A percentile compares a stretch with the other conserved stretches of the same genome.
phyloP scores from a whole-genome alignment of 2,329 filamentous ascomycete genomes.

The Hypocrella siamensis region DNA sequence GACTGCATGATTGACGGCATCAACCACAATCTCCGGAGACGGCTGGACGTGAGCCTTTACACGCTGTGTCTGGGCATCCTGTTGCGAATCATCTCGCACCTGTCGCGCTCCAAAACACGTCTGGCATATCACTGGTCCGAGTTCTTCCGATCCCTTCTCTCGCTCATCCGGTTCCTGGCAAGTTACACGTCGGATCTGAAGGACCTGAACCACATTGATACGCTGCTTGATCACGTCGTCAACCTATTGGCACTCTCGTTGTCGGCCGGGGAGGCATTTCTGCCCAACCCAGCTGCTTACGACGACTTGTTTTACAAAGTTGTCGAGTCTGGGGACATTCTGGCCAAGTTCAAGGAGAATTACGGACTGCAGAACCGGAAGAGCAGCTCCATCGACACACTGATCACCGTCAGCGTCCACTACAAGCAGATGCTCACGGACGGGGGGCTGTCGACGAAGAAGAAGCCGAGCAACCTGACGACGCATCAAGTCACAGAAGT shows the following conservation, averaged over 20 bases:
- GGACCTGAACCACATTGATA: constrained; percentile 50
- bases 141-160: constrained; percentile 77
- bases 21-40: constrained; percentile 80
- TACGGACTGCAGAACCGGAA: constrained; percentile 45
- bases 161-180: constrained; percentile 77
- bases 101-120: constrained; percentile 68
- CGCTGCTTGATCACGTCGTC: constrained; percentile 61
- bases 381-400: constrained; percentile 64
- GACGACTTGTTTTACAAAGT: constrained; percentile 98
- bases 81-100: constrained; percentile 66
- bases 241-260: constrained; percentile 74
- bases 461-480: constrained; percentile 53
- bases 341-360: constrained; percentile 66
- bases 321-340: constrained; percentile 74
- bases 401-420: constrained; percentile 69
- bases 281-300: constrained; percentile 75
- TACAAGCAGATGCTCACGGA: constrained; percentile 70
- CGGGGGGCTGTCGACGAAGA: constrained; percentile 21
- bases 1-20: constrained; percentile 83
- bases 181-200: constrained; percentile 72
- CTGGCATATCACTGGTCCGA: constrained; percentile 90
- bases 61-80: constrained; percentile 68
- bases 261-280: constrained; percentile 75
- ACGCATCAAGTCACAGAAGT: constrained; percentile 74
- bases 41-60: constrained; percentile 75